These are phyloP conservation scores for Fusarium austroafricanum DNA, from an alignment of 2,329 filamentous ascomycete species.

Conservation along the genomic window DNA sequence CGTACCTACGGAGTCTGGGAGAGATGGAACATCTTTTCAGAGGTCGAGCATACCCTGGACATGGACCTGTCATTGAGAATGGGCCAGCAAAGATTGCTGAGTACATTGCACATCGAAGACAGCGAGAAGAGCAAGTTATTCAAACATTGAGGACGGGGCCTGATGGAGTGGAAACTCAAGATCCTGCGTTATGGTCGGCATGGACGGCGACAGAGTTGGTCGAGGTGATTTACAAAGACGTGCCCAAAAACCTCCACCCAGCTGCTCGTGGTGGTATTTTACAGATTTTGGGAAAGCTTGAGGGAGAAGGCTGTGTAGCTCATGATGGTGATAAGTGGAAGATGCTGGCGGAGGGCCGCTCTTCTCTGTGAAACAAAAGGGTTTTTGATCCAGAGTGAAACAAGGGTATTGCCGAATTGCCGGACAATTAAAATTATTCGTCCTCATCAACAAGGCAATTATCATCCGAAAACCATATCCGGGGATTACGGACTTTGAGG, in stretches of 20 bases:
- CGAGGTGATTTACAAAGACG: slow-evolving; percentile 85
- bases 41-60: slow-evolving; percentile 85
- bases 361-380: slow-evolving; percentile 35
- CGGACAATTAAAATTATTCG: background rate
- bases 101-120: slow-evolving; percentile 84
- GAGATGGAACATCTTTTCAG: slow-evolving; percentile 74
- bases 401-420: background rate
- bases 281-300: slow-evolving; percentile 84
- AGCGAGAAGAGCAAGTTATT: slow-evolving; percentile 83
- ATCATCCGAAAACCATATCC: background rate
- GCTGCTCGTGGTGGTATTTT: slow-evolving; percentile 81
- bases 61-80: slow-evolving; percentile 82
- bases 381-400: background rate
- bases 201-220: slow-evolving; percentile 86
- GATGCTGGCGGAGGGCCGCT: slow-evolving; percentile 39
- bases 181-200: slow-evolving; percentile 45
- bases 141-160: slow-evolving; percentile 61
- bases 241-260: slow-evolving; percentile 78
- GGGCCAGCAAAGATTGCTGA: slow-evolving; percentile 78
- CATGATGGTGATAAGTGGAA: slow-evolving; percentile 50
- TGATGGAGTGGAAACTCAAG: slow-evolving; percentile 49
- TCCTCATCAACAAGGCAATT: background rate
- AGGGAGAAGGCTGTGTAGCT: slow-evolving; percentile 75
- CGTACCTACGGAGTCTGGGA: slow-evolving; percentile 76
- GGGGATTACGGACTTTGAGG: no score